Evolutionary conservation across 169 alveolate genomes (phyloP), one percentile per base, ranked within the genome.

Genomic region (Sarcocystis neurona): DNA sequence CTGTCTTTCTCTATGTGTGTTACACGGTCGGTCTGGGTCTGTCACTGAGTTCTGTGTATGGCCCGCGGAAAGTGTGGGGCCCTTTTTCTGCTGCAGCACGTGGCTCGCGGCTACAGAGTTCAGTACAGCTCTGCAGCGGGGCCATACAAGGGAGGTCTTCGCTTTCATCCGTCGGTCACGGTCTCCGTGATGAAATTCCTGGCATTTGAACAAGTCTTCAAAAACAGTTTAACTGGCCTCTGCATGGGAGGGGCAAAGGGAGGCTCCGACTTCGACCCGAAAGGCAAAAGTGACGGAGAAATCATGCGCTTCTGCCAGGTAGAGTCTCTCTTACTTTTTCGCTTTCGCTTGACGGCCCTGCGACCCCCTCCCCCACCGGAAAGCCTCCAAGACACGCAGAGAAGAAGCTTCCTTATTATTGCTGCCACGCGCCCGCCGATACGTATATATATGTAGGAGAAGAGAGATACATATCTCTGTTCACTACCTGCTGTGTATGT

Each of bases 181-280:
- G 66, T 95, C 86, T 94, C 97, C 39, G 92, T 95, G 27, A 92
- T 96, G 70, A 96, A 96, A 84, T 96, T 96, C 88, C 91, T 96
- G 27, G 98, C 97, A 6, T 96, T 96, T 90, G 98, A 96, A 50
- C 98, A 96, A 92, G 92, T 94, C n/a, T 95, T 96, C 92, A 96
- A 96, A 79, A 96, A 96, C 88, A 91, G 96, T 20, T 93, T 96
- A 37, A 96, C 98, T 27, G 94, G 94, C 1, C 79, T 96, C 4
- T 92, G 90, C 44, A 84, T 96, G 95, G 98, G 98, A 27, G 98
- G 97, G 3, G 98, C 94, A 30, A 96, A 96, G 88, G 98, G 98
- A 5, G 98, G 98, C 20, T 93, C 96, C 8, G 97, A 96, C 88
- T 96, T 96, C 90, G 98, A 96, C 82, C 98, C 98, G 44, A 93